Conservation (phyloP, 2,329 filamentous ascomycete genomes). For the Colletotrichum viniferum region DNA sequence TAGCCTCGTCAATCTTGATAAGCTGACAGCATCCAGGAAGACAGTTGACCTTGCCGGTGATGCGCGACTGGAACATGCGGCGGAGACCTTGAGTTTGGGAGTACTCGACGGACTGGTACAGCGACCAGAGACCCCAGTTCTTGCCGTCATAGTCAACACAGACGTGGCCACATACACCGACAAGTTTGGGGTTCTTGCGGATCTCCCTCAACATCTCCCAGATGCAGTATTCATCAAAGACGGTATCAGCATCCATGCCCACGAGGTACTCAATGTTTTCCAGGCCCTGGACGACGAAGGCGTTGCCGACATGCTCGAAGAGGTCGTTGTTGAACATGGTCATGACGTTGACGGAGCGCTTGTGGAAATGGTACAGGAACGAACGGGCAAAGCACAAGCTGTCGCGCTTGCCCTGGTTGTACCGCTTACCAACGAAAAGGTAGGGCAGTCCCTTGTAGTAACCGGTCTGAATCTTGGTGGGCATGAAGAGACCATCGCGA, state of each 20-base stretch:
- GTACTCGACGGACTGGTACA: constrained; percentile 54
- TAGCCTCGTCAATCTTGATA: constrained; percentile 52
- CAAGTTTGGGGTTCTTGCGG: constrained; percentile 44
- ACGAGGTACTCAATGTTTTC: constrained; percentile 45
- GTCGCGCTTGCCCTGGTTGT: constrained; percentile 56
- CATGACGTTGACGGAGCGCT: constrained; percentile 41
- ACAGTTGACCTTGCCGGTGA: constrained; percentile 54
- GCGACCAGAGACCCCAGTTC: constrained; percentile 47
- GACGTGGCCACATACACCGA: constrained; percentile 54
- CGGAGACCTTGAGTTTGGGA: constrained; percentile 51
- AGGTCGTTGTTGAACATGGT: constrained; percentile 52
- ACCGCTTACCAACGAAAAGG: constrained; percentile 51
- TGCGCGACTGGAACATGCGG: constrained; percentile 52
- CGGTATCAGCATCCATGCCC: constrained; percentile 54
- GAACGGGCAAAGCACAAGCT: constrained; percentile 54
- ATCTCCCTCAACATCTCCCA: constrained; percentile 47
- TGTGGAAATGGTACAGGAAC: constrained; percentile 52
- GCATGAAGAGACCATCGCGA: constrained; percentile 50
- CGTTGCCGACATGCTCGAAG: constrained; percentile 43
- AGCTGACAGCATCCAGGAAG: constrained; percentile 55
- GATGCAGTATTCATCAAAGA: constrained; percentile 49
- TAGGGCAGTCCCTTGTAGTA: constrained; percentile 50
- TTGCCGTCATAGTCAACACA: constrained; percentile 48
- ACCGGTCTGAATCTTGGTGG: constrained; percentile 46
- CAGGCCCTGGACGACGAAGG: constrained; percentile 41